Evolutionary conservation across 2,329 filamentous ascomycete species (phyloP).

Genomic region (Ophiostoma novo-ulmi): DNA sequence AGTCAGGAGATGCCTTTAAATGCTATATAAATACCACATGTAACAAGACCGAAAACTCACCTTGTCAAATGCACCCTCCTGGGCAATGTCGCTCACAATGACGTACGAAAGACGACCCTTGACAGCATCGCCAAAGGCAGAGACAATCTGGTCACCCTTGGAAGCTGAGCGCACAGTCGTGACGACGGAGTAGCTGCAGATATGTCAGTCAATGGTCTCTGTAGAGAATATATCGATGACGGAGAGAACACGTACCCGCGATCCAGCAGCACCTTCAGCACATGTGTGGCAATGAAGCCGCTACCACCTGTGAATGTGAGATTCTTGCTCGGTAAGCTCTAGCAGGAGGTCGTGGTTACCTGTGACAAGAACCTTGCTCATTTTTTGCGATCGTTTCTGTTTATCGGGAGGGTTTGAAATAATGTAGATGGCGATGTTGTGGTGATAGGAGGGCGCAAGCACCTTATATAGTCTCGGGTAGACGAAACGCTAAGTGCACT

Average conservation of each 20-base stretch:
- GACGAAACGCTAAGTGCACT: not conserved
- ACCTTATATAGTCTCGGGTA: not conserved
- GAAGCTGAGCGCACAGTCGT: conserved; percentile 16
- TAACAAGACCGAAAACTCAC: not conserved
- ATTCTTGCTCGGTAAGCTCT: not conserved
- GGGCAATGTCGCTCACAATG: conserved; percentile 13
- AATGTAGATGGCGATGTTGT: not conserved
- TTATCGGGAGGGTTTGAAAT: not conserved
- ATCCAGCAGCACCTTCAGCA: conserved; percentile 50
- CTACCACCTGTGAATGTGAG: conserved; percentile 39
- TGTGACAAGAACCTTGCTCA: conserved; percentile 47
- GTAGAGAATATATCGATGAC: not conserved
- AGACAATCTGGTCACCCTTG: conserved; percentile 13
- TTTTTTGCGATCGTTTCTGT: conserved; percentile 27
- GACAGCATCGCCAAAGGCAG: not conserved
- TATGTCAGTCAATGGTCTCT: not conserved
- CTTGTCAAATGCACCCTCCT: conserved; percentile 16
- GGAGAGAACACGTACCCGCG: conserved; percentile 29
- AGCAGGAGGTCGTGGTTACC: conserved; percentile 31
- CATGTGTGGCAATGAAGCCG: conserved; percentile 51
- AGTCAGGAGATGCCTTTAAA: not conserved
- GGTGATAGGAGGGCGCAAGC: not conserved
- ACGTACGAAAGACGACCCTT: conserved; percentile 8
- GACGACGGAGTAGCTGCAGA: conserved; percentile 9
- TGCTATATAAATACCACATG: not conserved